Base-by-base conservation (phyloP, 352 stramenopile species). In the Achlya hypogyna region DNA sequence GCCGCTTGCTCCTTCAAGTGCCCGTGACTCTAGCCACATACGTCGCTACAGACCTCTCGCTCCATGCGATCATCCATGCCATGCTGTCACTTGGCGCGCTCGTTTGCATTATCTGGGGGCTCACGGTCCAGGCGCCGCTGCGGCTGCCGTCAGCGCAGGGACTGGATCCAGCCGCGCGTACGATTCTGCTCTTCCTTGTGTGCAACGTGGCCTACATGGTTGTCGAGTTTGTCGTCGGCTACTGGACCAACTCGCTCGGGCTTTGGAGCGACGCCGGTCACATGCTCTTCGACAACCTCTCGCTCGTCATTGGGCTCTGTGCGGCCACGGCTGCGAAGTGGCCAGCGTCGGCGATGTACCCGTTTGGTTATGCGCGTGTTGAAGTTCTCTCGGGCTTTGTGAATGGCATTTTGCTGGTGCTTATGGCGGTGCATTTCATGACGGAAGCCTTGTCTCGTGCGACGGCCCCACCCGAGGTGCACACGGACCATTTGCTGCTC, bases 231-330 rank as follows among this genome's bases (percentile, higher is more conserved):
- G 76, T 76, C 8, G 87, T 93, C 9, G 87, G 86, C n/a, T 75
- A 92, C 31, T 88, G 76, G 69, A 89, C 82, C 16, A 93, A 93
- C 63, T 93, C 87, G 28, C 74, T 96, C 22, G 87, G 85, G 2
- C 79, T 96, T 38, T 88, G 93, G 65, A 84, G 84, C 18, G 87
- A 96, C 58, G 87, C 87, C 18, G 86, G 86, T 4, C 87, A 96
- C 76, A 96, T 96, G 87, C 77, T 93, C 22, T 93, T 93, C 64
- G 87, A 96, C 73, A 93, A 93, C 43, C 76, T 80, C 18, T 86
- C 87, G 22, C 75, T 96, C 12, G 63, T 95, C 45, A 95, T 96
- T 62, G 86, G 86, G 0, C 82, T 96, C 32, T 76, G 84, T 29
- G 87, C 87, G 16, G 88, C 87, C 10, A 94, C 93, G 66, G 87